These are phyloP conservation scores for Nevesoporus exiguus DNA, from an alignment of 768 basidiomycete genomes.

Conservation along the genomic window DNA sequence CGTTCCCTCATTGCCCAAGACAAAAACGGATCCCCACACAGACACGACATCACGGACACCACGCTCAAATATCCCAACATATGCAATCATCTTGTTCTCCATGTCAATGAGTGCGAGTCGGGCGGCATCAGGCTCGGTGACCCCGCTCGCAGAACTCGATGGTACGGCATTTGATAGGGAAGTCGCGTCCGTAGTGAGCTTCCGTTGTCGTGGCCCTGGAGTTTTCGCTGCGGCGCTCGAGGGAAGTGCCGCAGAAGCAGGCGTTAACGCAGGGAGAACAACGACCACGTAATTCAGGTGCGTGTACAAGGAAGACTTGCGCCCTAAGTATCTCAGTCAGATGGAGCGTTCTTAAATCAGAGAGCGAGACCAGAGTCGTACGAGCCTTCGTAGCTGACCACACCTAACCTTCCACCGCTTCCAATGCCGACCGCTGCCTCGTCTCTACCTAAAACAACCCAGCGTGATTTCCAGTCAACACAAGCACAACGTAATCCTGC, in stretches of 20 bases:
- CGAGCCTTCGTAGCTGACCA: conserved; percentile 89
- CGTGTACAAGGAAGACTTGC: conserved; percentile 71
- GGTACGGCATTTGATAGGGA: conserved; percentile 8
- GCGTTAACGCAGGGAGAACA: conserved; percentile 79
- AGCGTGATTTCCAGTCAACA: conserved; percentile 68
- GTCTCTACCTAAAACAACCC: conserved; percentile 83
- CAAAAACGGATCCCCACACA: conserved; percentile 76
- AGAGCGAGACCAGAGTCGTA: not conserved
- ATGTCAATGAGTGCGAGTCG: conserved; percentile 87
- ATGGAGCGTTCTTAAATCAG: not conserved
- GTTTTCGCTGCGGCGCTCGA: conserved; percentile 56
- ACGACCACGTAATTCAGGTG: conserved; percentile 87
- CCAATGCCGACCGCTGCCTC: conserved; percentile 90
- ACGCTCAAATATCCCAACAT: conserved; percentile 73
- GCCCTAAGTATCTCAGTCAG: conserved; percentile 13
- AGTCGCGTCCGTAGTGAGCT: conserved; percentile 14
- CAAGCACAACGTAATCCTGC: conserved; percentile 79
- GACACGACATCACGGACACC: conserved; percentile 83
- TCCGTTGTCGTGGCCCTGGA: conserved; percentile 21
- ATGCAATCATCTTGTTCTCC: conserved; percentile 88
- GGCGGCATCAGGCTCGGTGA: conserved; percentile 55
- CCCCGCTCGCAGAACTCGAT: conserved; percentile 37
- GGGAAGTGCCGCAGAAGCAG: conserved; percentile 49
- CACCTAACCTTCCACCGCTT: conserved; percentile 75
- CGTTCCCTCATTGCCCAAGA: conserved; percentile 75